Percentiles rank a stretch among this genome's conserved stretches.
Conservation (phyloP, 2,329 filamentous ascomycete genomes). For the Exophiala lecanii-corni region DNA sequence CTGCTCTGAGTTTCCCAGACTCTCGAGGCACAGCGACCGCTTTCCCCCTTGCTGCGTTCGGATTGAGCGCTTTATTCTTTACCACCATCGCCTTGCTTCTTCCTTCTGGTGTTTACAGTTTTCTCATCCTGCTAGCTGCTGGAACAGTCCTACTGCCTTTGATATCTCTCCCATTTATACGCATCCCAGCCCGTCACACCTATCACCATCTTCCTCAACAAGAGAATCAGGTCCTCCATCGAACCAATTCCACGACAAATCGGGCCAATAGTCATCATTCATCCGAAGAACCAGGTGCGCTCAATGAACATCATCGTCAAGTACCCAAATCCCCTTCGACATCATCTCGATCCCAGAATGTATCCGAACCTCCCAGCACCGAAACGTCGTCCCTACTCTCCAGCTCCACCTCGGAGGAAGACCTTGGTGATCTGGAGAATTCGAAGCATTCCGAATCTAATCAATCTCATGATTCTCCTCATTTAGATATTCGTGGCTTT, state of each 20-base stretch:
- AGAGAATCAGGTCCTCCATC: slow-evolving; percentile 33
- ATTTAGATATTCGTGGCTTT: slow-evolving; percentile 86
- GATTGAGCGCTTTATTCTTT: slow-evolving; percentile 94
- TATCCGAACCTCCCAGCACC: slow-evolving; percentile 14
- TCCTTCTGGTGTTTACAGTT: slow-evolving; percentile 74
- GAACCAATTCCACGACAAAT: slow-evolving; percentile 31
- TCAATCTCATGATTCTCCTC: slow-evolving; percentile 65
- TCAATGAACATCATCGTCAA: slow-evolving; percentile 30
- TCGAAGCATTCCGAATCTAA: slow-evolving; percentile 52
- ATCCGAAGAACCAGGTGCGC: slow-evolving; percentile 36
- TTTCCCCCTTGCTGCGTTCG: slow-evolving; percentile 88
- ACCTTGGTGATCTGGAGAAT: slow-evolving; percentile 16
- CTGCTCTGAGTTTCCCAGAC: slow-evolving; percentile 84
- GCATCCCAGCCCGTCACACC: slow-evolving; percentile 53
- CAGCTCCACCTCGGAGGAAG: slow-evolving; percentile 40
- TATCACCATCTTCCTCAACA: slow-evolving; percentile 40
- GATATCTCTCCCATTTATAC: slow-evolving; percentile 77
- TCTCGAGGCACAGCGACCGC: slow-evolving; percentile 91
- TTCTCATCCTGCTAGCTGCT: slow-evolving; percentile 72
- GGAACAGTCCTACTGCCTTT: slow-evolving; percentile 75
- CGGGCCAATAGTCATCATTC: slow-evolving; percentile 23
- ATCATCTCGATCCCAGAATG: slow-evolving; percentile 29
- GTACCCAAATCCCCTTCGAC: slow-evolving; percentile 25
- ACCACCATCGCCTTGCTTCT: slow-evolving; percentile 75
- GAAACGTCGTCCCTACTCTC: slow-evolving; percentile 59